These are phyloP conservation scores for Epithemia pelagica DNA, from an alignment of 108 stramenopile genomes.

Conservation along the genomic window DNA sequence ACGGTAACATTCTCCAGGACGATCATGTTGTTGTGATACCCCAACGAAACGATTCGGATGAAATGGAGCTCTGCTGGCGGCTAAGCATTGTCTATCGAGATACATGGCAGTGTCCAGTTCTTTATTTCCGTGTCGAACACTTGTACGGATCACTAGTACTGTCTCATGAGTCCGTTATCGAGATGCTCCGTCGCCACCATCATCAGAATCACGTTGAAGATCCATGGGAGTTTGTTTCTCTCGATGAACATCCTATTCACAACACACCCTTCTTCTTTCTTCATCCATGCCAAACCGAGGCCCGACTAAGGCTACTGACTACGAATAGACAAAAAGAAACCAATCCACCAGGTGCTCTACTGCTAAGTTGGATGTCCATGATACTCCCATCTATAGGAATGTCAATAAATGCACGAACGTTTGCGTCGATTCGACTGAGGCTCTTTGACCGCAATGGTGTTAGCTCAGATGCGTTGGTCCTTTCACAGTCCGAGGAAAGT, in stretches of 20 bases:
- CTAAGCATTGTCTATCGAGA: conserved; percentile 56
- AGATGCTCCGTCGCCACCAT: conserved; percentile 10
- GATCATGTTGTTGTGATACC: background rate
- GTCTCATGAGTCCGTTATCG: conserved; percentile 27
- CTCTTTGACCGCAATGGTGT: too few relatives aligned
- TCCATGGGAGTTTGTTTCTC: conserved; percentile 70
- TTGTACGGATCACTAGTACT: conserved; percentile 29
- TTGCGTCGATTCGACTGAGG: too few relatives aligned
- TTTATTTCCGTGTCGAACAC: conserved; percentile 49
- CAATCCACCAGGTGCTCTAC: background rate
- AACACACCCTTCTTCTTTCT: conserved; percentile 56
- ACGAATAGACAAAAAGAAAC: background rate
- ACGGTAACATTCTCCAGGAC: too few relatives aligned
- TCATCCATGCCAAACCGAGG: conserved; percentile 64
- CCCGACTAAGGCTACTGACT: conserved; percentile 29
- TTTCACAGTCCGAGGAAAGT: too few relatives aligned
- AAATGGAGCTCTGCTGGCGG: conserved; percentile 33
- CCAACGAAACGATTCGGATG: background rate
- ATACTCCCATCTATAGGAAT: conserved; percentile 58
- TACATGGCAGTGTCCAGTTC: conserved; percentile 57
- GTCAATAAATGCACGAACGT: too few relatives aligned
- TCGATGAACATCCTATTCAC: conserved; percentile 63
- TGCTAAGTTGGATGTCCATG: conserved; percentile 76
- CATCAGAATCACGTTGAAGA: conserved; percentile 19
- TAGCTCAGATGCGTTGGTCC: too few relatives aligned